Evolutionary conservation across 192 early-diverging fungal genomes (phyloP).

Genomic region (Coemansia sp.): DNA sequence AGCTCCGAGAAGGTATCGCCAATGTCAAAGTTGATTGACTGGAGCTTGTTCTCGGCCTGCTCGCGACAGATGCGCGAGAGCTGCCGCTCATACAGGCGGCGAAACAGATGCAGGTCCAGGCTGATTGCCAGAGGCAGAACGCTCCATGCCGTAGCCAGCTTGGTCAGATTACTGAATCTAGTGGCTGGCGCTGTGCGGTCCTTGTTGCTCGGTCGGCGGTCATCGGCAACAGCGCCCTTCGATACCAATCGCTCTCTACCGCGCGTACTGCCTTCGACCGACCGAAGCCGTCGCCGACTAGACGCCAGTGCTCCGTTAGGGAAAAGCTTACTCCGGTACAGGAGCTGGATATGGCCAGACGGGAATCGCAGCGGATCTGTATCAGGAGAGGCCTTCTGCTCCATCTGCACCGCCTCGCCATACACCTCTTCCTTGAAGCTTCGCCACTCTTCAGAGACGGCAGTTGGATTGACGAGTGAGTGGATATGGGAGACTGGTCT

Average conservation of each 20-base stretch:
- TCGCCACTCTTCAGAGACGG: slow-evolving; percentile 26
- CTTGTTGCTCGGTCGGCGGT: neutral
- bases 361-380: slow-evolving; percentile 1
- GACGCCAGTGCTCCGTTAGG: slow-evolving; percentile 24
- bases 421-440: slow-evolving; percentile 29
- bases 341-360: slow-evolving; percentile 30
- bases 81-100: slow-evolving; percentile 45
- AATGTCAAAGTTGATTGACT: slow-evolving; percentile 48
- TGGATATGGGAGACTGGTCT: slow-evolving; percentile 5
- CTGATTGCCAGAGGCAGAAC: slow-evolving; percentile 44
- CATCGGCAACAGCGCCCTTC: neutral
- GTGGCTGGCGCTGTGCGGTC: neutral
- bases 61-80: slow-evolving; percentile 47
- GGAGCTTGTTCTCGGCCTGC: slow-evolving; percentile 52
- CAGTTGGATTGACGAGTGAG: slow-evolving; percentile 16
- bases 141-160: slow-evolving; percentile 45
- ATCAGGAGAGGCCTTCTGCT: neutral
- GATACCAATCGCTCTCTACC: neutral
- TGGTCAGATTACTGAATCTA: slow-evolving; percentile 19
- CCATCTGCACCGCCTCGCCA: slow-evolving; percentile 6
- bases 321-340: slow-evolving; percentile 31
- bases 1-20: slow-evolving; percentile 50
- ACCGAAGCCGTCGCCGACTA: slow-evolving; percentile 38
- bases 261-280: slow-evolving; percentile 13
- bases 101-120: slow-evolving; percentile 36